Base-by-base conservation (phyloP, 2,329 filamentous ascomycete genomes). In the Alternaria novae-zelandiae region DNA sequence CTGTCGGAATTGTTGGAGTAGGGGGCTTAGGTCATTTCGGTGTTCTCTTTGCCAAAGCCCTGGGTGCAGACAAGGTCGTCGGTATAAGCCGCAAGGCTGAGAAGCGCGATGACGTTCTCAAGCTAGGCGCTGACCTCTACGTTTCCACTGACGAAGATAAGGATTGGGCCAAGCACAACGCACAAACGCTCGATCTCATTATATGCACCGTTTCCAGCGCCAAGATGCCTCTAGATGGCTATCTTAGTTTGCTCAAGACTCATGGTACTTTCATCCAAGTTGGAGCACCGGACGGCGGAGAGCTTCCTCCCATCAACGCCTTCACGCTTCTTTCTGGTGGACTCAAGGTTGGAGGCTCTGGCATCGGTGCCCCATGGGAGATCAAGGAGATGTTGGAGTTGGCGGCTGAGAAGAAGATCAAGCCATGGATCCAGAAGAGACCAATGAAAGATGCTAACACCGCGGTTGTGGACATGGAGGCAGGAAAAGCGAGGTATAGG, bases 1-100 rank as follows among this genome's bases (percentile, higher is more conserved):
- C 91, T 79, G 89, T 94, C 17, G 91, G 86, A 43, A 87, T 94
- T 58, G 87, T 93, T 6, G 91, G 91, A 57, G 83, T 93, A 10
- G 91, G 91, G 15, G 91, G 91, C 0, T 80, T 94, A 0, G 91
- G 91, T 0, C 91, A 95, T 74, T 88, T 93, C 66, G 92, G 86
- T 2, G 75, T 94, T 11, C 82, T 93, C 61, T 93, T 88, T 77
- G 89, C 90, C 1, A 88, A 86, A 68, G 91, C 91, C 0, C 81
- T 95, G 1, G 90, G 89, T 10, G 89, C 89, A 23, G 88, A 92
- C 61, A 85, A 86, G 7, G 86, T 90, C 12, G 88, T 89, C 17
- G 89, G 87, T 9, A 86, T 91, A 68, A 89, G 88, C 12, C 86
- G 90, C 64, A 86, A 84, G 1, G 81, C 82, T 1, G 69, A 78